Percentiles rank a stretch among this genome's conserved stretches.
Evolutionary conservation across 805 yeast species (phyloP).

Genomic region (Ogataea ramenticola): DNA sequence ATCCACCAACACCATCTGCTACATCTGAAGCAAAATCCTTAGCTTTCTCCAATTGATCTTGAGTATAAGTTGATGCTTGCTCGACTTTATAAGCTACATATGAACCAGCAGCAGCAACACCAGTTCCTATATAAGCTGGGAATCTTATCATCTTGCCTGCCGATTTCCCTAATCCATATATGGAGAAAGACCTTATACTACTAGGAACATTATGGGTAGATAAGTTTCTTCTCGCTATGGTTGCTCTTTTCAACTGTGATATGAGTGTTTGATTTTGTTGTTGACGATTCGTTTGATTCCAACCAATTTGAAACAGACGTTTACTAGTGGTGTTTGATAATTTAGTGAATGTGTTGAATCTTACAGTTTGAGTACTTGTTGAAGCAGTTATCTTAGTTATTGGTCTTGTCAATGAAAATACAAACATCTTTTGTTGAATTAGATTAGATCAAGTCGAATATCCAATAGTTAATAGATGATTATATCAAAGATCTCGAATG

Average conservation of each 20-base stretch:
- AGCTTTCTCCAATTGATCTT: constrained; percentile 54
- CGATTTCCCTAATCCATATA: constrained; percentile 42
- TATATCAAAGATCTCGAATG: no score
- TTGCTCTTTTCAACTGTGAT: neutral
- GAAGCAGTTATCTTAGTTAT: no score
- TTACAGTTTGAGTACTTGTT: no score
- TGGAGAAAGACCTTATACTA: constrained; percentile 14
- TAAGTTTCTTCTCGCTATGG: neutral
- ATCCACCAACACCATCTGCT: constrained; percentile 34
- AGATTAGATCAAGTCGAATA: no score
- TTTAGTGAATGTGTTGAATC: neutral
- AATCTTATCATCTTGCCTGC: constrained; percentile 47
- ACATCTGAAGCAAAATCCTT: constrained; percentile 56
- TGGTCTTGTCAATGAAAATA: no score
- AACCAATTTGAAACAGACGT: neutral
- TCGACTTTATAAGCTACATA: constrained; percentile 89
- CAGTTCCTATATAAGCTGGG: constrained; percentile 85
- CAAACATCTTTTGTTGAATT: no score
- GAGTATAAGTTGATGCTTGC: constrained; percentile 69
- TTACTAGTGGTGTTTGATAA: no score
- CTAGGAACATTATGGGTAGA: neutral
- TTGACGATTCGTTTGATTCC: neutral
- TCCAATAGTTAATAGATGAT: no score
- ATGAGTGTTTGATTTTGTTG: neutral
- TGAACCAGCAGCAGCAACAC: constrained; percentile 90